Conservation (phyloP, 768 basidiomycete genomes). For the Nidula microcarpa region DNA sequence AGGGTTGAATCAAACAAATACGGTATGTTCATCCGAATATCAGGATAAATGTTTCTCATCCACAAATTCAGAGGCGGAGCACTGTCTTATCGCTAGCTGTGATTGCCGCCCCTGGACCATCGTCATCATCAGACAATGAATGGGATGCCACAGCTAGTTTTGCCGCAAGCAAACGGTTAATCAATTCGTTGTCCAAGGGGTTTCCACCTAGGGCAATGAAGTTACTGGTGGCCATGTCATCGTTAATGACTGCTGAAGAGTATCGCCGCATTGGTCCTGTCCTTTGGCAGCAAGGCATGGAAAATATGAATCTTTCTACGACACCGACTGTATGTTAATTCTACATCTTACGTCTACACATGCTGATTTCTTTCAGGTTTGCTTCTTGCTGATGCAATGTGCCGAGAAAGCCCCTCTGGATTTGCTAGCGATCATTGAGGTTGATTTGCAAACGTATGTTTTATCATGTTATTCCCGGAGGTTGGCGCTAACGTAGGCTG, state of each 20-base stretch:
- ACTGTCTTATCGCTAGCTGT: conserved; percentile 6
- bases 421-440: conserved; percentile 46
- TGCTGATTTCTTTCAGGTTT: conserved; percentile 32
- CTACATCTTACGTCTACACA: too few species aligned
- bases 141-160: conserved; percentile 32
- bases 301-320: conserved; percentile 28
- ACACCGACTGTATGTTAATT: too few species aligned
- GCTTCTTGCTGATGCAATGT: conserved; percentile 70
- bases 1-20: conserved; percentile 35
- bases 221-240: conserved; percentile 61
- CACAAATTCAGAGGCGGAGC: conserved; percentile 10
- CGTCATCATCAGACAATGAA: conserved; percentile 5
- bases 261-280: conserved; percentile 47
- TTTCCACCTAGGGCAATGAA: conserved; percentile 47
- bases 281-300: conserved; percentile 55
- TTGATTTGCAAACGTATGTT: conserved; percentile 52
- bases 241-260: conserved; percentile 45
- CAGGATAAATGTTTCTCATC: background rate
- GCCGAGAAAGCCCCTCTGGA: conserved; percentile 57
- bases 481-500: conserved; percentile 1
- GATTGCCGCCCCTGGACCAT: too few species aligned
- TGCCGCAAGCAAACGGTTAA: conserved; percentile 28
- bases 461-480: background rate
- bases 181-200: conserved; percentile 42
- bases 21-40: conserved; percentile 25